Conservation (phyloP, 768 basidiomycete species). For the Leccinum variicolor region DNA sequence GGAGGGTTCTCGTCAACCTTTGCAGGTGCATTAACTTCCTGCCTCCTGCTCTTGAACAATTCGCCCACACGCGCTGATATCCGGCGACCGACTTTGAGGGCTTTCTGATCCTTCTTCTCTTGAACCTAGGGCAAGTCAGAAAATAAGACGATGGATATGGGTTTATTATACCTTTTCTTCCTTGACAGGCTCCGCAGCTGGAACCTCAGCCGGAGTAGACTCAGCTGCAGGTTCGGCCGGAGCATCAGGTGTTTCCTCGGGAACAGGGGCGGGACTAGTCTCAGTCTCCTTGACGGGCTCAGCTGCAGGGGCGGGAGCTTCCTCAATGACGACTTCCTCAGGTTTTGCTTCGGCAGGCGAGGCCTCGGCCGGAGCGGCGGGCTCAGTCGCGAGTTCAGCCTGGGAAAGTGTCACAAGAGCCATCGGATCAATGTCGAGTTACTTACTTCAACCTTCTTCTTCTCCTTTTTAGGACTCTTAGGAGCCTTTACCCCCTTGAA, state of each 20-base stretch:
- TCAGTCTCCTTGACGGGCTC: slow-evolving; percentile 40
- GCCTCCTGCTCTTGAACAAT: slow-evolving; percentile 75
- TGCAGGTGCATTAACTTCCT: slow-evolving; percentile 60
- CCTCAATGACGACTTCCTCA: slow-evolving; percentile 39
- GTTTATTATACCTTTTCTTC: slow-evolving; percentile 53
- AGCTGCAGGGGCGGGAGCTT: slow-evolving; percentile 28
- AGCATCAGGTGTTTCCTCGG: slow-evolving; percentile 26
- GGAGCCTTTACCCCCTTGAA: slow-evolving; percentile 67
- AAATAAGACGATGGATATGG: background rate
- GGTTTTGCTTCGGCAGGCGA: slow-evolving; percentile 27
- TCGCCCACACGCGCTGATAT: slow-evolving; percentile 80
- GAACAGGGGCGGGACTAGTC: slow-evolving; percentile 41
- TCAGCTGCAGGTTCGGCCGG: slow-evolving; percentile 27
- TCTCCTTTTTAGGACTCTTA: slow-evolving; percentile 79
- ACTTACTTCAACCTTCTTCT: slow-evolving; percentile 72
- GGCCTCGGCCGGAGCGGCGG: slow-evolving; percentile 34
- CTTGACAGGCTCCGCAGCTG: slow-evolving; percentile 41
- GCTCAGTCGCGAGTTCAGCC: slow-evolving; percentile 32
- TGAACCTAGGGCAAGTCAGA: slow-evolving; percentile 31
- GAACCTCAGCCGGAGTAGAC: slow-evolving; percentile 33
- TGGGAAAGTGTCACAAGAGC: slow-evolving; percentile 7
- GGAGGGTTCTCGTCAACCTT: slow-evolving; percentile 91
- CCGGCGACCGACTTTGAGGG: slow-evolving; percentile 72
- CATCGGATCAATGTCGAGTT: background rate
- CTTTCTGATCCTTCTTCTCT: slow-evolving; percentile 47